Evolutionary conservation across 2,329 filamentous ascomycete species (phyloP).

Genomic region (Fusarium aywerte): DNA sequence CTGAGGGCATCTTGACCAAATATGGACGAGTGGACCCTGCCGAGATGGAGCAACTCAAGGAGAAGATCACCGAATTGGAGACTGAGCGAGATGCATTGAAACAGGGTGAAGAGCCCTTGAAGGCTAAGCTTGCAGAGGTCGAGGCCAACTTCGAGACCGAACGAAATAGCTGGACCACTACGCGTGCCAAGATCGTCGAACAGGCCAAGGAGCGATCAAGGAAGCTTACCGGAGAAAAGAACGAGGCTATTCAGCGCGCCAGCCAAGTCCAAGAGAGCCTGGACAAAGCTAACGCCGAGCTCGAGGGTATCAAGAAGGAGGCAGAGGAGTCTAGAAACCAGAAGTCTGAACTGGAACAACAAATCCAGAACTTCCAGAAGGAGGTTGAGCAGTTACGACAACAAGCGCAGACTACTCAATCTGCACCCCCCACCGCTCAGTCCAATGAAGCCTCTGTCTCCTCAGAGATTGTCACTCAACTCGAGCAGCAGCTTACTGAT

Average conservation of each 20-base stretch:
- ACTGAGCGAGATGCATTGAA: slow-evolving; percentile 70
- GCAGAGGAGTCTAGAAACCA: slow-evolving; percentile 49
- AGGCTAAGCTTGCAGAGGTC: slow-evolving; percentile 63
- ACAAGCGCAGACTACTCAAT: slow-evolving; percentile 52
- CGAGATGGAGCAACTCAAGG: slow-evolving; percentile 89
- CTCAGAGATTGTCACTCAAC: slow-evolving; percentile 58
- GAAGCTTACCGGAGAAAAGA: slow-evolving; percentile 64
- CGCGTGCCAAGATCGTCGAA: slow-evolving; percentile 65
- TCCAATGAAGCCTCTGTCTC: slow-evolving; percentile 54
- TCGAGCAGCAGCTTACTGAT: slow-evolving; percentile 62
- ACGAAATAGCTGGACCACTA: slow-evolving; percentile 63
- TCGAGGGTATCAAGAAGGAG: slow-evolving; percentile 60
- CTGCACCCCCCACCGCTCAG: slow-evolving; percentile 48
- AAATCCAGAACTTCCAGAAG: slow-evolving; percentile 57
- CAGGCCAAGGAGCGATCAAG: slow-evolving; percentile 71
- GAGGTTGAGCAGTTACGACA: slow-evolving; percentile 54
- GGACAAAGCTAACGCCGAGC: slow-evolving; percentile 62
- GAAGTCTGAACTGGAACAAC: slow-evolving; percentile 54
- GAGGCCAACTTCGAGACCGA: slow-evolving; percentile 65
- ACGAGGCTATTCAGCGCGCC: slow-evolving; percentile 62
- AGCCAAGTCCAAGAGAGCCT: slow-evolving; percentile 64
- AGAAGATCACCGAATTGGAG: slow-evolving; percentile 74
- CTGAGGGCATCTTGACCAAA: slow-evolving; percentile 93
- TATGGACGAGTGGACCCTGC: slow-evolving; percentile 95
- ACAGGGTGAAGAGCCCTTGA: slow-evolving; percentile 62